These are phyloP conservation scores for Umbelopsis isabellina DNA, from an alignment of 192 early-diverging fungal genomes.

Conservation along the genomic window DNA sequence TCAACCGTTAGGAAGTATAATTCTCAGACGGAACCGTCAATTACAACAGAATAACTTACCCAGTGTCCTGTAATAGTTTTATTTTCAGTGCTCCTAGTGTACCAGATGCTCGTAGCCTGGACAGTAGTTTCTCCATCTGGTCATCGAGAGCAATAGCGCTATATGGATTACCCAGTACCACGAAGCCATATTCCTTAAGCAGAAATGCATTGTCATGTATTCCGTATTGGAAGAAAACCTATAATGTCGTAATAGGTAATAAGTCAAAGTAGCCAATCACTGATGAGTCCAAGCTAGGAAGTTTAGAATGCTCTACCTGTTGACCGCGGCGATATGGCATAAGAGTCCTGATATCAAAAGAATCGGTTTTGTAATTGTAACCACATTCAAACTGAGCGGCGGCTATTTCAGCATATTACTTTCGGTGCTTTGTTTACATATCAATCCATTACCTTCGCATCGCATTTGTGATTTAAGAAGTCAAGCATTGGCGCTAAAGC, in stretches of 20 bases:
- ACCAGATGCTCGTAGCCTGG: conserved; percentile 32
- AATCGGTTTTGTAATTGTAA: conserved; percentile 50
- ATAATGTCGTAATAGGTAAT: not conserved
- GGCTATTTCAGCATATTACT: not conserved
- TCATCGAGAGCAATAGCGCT: conserved; percentile 55
- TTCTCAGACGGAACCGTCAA: not conserved
- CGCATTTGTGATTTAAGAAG: conserved; percentile 71
- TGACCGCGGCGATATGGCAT: conserved; percentile 61
- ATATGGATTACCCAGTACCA: conserved; percentile 52
- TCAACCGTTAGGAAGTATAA: not conserved
- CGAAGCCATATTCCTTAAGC: conserved; percentile 62
- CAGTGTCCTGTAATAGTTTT: conserved; percentile 44
- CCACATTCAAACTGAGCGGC: conserved; percentile 49
- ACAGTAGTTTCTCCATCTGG: conserved; percentile 43
- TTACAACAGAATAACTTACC: conserved; percentile 24
- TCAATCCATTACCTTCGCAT: conserved; percentile 46
- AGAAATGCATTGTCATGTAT: conserved; percentile 61
- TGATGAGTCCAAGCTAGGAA: too few relatives aligned
- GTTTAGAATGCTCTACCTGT: conserved; percentile 38
- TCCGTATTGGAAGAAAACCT: conserved; percentile 63
- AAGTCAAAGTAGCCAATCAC: not conserved
- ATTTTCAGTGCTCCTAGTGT: conserved; percentile 40
- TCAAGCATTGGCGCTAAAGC: conserved; percentile 77
- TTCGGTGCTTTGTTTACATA: too few relatives aligned
- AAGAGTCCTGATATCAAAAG: conserved; percentile 69